Evolutionary conservation across 2,329 filamentous ascomycete species (phyloP).

Genomic region (Colletotrichum musae): DNA sequence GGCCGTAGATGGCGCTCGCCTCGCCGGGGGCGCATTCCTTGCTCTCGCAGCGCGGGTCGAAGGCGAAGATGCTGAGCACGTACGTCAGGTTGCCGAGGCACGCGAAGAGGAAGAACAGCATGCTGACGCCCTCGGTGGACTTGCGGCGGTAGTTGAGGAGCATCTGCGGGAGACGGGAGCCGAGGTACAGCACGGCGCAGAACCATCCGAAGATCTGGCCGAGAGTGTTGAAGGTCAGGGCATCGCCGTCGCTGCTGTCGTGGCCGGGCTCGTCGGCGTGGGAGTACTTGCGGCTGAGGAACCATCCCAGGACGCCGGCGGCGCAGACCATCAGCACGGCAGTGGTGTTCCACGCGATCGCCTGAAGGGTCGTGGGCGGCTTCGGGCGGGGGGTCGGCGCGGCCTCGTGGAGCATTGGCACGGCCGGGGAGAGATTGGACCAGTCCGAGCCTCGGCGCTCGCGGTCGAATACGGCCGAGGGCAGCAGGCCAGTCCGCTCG

Average conservation of each 20-base stretch:
- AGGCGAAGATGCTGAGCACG: constrained; percentile 91
- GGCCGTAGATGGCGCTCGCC: constrained; percentile 76
- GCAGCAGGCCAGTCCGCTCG: constrained; percentile 68
- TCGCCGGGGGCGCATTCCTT: constrained; percentile 76
- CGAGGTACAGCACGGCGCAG: constrained; percentile 90
- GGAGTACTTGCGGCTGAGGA: constrained; percentile 71
- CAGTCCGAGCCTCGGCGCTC: constrained; percentile 69
- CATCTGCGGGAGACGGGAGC: constrained; percentile 90
- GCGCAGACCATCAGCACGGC: constrained; percentile 86
- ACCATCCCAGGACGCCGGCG: constrained; percentile 90
- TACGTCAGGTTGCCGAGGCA: constrained; percentile 96
- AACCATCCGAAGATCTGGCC: constrained; percentile 96
- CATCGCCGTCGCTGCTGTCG: constrained; percentile 59
- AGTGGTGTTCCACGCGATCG: constrained; percentile 79
- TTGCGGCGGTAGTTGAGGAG: constrained; percentile 93
- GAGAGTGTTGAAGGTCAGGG: constrained; percentile 78
- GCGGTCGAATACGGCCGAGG: constrained; percentile 44
- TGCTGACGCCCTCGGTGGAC: constrained; percentile 91
- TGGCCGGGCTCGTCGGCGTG: constrained; percentile 54
- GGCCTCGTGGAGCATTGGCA: constrained; percentile 75
- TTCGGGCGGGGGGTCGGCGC: constrained; percentile 61
- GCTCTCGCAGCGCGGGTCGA: constrained; percentile 78
- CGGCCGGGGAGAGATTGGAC: constrained; percentile 82
- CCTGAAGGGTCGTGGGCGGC: constrained; percentile 67
- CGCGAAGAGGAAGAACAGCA: constrained; percentile 97